Base-by-base conservation (phyloP, 176 grass and related monocot species). In the Musa beccarii region DNA sequence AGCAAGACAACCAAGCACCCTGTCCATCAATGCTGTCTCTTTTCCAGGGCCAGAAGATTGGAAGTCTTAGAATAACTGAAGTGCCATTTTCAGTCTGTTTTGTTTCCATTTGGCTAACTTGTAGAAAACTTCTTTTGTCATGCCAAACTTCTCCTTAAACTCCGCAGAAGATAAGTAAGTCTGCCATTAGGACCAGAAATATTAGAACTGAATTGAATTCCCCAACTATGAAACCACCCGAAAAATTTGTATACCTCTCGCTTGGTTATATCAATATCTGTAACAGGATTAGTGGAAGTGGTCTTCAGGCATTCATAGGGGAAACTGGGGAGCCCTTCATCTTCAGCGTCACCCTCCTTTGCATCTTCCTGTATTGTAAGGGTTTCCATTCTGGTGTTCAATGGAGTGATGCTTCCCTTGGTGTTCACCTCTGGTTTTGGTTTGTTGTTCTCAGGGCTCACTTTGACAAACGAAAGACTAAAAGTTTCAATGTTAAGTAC, bases 81-180 rank as follows among this genome's bases (percentile, higher is more conserved):
- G 95, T 51, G 86, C 90, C 55, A 91, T 91, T 85, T 99, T 99
- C 23, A 94, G 84, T 85, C 90, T 99, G 62, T 87, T 99, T 78
- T 99, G 95, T 79, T 94, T 94, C 95, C 95, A 99, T 82, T 79
- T 99, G 29, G 95, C 90, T 83, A 99, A 86, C 82, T 99, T 99
- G 0, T 49, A 81, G 43, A 99, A 99, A 83, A 84, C 84, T 72
- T 99, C 95, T 76, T 99, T 99, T 75, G 88, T 63, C 90, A 99
- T 99, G 10, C 86, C 86, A 50, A 99, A 99, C 83, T 85, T 99
- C 68, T 87, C 82, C 71, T 83, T 91, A 71, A 99, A 99, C 68
- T 94, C 95, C 2, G 62, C 52, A 0, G 79, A 79, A 80, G 95
- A 99, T 9, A 99, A 81, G 73, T 94, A 94, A 12, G 70, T 75